Evolutionary conservation across 768 basidiomycete species (phyloP).

Genomic region (Leccinum longicurvipes): DNA sequence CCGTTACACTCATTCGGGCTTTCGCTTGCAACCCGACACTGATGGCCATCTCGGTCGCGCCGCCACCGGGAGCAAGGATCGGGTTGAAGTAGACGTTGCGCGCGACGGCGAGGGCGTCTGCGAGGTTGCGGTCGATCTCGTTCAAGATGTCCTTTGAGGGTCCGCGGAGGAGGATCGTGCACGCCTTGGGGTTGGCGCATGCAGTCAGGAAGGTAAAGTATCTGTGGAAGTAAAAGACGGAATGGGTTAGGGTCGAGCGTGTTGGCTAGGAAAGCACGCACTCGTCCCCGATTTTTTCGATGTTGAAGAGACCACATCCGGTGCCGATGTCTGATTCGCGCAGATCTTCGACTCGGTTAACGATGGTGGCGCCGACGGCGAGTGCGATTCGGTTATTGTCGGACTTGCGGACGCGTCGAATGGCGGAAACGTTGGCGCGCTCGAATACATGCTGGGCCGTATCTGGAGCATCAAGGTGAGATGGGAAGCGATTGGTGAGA

Average conservation of each 20-base stretch:
- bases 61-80: slow-evolving; percentile 88
- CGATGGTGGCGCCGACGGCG: slow-evolving; percentile 35
- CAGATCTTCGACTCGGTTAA: too few species aligned
- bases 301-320: too few species aligned
- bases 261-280: too few species aligned
- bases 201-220: slow-evolving; percentile 98
- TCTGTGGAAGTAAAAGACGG: slow-evolving; percentile 35
- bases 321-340: too few species aligned
- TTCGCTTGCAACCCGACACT: slow-evolving; percentile 80
- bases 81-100: slow-evolving; percentile 98
- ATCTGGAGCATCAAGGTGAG: slow-evolving; percentile 45
- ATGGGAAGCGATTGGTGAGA: background rate
- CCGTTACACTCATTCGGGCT: slow-evolving; percentile 67
- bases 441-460: slow-evolving; percentile 89
- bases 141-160: slow-evolving; percentile 98
- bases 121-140: slow-evolving; percentile 96
- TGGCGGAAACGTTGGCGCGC: slow-evolving; percentile 85
- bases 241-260: too few species aligned
- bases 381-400: slow-evolving; percentile 99
- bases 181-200: slow-evolving; percentile 88
- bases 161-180: slow-evolving; percentile 95
- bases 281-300: too few species aligned
- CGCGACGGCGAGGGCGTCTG: slow-evolving; percentile 96
- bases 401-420: slow-evolving; percentile 96
- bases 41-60: slow-evolving; percentile 98